Percentiles rank a stretch among this genome's conserved stretches.
These are phyloP conservation scores for Echites panduratus DNA, from an alignment of 257 asterid genomes.

Conservation along the genomic window DNA sequence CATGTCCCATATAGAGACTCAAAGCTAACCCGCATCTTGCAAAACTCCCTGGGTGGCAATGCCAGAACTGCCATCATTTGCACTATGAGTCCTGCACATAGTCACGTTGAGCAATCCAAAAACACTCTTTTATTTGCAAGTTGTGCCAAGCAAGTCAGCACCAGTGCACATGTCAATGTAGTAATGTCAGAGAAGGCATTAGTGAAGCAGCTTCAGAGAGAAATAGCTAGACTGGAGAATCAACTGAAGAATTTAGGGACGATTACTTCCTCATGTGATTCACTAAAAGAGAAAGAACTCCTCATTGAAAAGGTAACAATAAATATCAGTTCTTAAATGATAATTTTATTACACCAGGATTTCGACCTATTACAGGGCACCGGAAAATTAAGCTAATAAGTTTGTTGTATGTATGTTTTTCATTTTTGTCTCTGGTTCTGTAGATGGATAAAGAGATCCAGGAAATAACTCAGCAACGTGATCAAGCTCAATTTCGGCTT, in stretches of 20 bases:
- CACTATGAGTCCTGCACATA: constrained; percentile 92
- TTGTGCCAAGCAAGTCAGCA: constrained; percentile 87
- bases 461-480: constrained; percentile 55
- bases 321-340: not conserved
- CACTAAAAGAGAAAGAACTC: constrained; percentile 52
- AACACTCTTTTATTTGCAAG: constrained; percentile 88
- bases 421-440: not conserved
- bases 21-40: constrained; percentile 84
- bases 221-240: constrained; percentile 60
- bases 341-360: not conserved
- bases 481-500: constrained; percentile 56
- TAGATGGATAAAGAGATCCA: constrained; percentile 73
- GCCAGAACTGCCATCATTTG: constrained; percentile 89
- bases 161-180: constrained; percentile 75
- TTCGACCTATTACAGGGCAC: not conserved
- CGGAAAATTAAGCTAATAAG: not conserved
- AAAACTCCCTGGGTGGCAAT: constrained; percentile 84
- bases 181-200: constrained; percentile 89
- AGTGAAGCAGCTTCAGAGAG: constrained; percentile 80
- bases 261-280: constrained; percentile 33
- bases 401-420: not conserved
- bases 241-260: constrained; percentile 61
- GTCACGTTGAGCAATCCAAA: constrained; percentile 87
- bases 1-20: constrained; percentile 95
- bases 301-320: constrained; percentile 66